Evolutionary conservation across 2,329 filamentous ascomycete genomes (phyloP).

Genomic region (Pseudogymnoascus sp.): DNA sequence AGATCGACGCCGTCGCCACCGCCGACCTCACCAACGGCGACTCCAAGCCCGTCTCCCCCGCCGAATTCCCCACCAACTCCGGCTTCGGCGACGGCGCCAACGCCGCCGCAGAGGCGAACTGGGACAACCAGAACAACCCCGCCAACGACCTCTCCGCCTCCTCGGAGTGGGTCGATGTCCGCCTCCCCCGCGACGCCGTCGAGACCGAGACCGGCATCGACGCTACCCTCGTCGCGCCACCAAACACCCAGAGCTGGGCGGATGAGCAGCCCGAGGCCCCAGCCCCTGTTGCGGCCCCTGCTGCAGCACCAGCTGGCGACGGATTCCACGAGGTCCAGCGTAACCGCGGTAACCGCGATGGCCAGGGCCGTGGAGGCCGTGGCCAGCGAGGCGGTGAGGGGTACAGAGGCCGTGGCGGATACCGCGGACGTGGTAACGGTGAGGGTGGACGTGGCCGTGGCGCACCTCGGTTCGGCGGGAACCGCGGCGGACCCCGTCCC

Average conservation of each 20-base stretch:
- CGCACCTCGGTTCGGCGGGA: constrained; percentile 27
- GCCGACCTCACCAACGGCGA: constrained; percentile 36
- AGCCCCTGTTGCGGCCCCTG: constrained; percentile 28
- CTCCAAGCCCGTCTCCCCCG: constrained; percentile 30
- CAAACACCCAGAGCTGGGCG: constrained; percentile 66
- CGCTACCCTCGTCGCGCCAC: constrained; percentile 45
- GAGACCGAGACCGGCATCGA: constrained; percentile 63
- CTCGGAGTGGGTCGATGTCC: constrained; percentile 45
- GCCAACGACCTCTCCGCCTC: constrained; percentile 25
- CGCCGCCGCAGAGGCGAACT: constrained; percentile 56
- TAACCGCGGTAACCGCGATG: constrained; percentile 50
- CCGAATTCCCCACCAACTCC: constrained; percentile 39
- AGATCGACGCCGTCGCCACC: constrained; percentile 47
- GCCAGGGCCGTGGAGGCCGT: constrained; percentile 45
- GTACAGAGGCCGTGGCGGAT: constrained; percentile 41
- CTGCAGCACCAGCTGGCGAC: constrained; percentile 42
- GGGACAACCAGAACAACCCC: constrained; percentile 40
- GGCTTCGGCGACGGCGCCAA: constrained; percentile 46
- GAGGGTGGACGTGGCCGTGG: constrained; percentile 41
- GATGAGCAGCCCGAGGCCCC: constrained; percentile 62
- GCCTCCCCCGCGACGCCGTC: constrained; percentile 64
- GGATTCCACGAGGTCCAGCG: constrained; percentile 66
- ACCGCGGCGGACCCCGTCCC: constrained; percentile 25
- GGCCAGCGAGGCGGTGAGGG: constrained; percentile 43
- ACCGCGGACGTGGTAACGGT: constrained; percentile 39